Evolutionary conservation across 345 rosid genomes (phyloP), one percentile per base, ranked within the genome.

Genomic region (Sisymbrium altissimum): DNA sequence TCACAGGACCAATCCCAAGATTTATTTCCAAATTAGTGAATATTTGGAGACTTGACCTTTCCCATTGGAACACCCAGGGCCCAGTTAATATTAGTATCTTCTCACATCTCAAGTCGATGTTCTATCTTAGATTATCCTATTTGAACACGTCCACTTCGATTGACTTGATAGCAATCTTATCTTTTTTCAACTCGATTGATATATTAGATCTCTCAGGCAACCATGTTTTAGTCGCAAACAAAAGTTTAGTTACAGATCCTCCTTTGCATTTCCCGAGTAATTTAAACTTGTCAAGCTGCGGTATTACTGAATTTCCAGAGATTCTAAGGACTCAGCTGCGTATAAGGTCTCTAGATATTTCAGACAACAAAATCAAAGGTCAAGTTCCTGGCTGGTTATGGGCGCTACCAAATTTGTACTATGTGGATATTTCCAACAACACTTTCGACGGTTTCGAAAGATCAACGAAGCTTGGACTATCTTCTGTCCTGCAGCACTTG

Each of bases 341-440:
- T 9, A 9, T 49, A 29, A 1, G 0, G 9, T 5, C 0, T 2
- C 33, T 52, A 25, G 45, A 70, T 1, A 36, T 71, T 46, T 71
- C 67, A 36, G 30, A 21, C 48, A 71, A 71, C 38, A 19, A 43
- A 7, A 70, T 70, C 12, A 18, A 38, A 61, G 75, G 75, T 13
- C 56, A 36, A 19, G 66, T 71, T 13, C 75, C 75, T 17, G 27
- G n/a, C 1, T 68, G 68, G 68, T 30, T 64, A 63, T 63, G 68
- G 68, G 3, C 6, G 3, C 55, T 64, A 7, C 18, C 55, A 6
- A 0, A 10, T 3, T 1, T 64, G 18, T 0, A 0, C 0, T 45
- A 45, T 7, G 18, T 64, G 41, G 3, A 45, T 64, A 41, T 64
- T 45, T 45, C 70, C 19, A 65, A 65, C 45, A 48, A 65, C 44